A percentile compares a stretch with the other conserved stretches of the same genome.
phyloP scores from a whole-genome alignment of 257 asterid species.

The Jasminum sambac region DNA sequence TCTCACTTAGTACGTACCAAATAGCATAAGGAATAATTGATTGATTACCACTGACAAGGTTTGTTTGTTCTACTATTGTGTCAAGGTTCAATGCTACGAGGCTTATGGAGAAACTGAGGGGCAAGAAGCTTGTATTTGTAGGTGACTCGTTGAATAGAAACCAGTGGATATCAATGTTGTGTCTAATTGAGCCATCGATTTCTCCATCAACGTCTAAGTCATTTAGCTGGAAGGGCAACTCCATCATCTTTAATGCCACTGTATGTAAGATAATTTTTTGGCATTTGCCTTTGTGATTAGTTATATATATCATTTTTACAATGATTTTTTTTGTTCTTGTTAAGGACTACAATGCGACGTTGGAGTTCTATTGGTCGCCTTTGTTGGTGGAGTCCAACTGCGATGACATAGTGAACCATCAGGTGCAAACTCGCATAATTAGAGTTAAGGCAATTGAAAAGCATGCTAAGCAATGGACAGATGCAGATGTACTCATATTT shows the following conservation, averaged over 20 bases:
- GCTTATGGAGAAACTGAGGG: conserved; percentile 34
- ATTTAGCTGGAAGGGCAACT: not conserved
- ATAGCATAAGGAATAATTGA: not conserved
- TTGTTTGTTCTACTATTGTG: not conserved
- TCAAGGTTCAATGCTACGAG: conserved; percentile 40
- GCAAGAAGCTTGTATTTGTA: conserved; percentile 42
- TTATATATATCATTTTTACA: too few relatives aligned
- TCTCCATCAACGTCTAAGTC: conserved; percentile 18
- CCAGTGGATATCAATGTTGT: conserved; percentile 44
- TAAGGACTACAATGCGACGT: conserved; percentile 49
- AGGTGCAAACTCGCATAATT: conserved; percentile 28
- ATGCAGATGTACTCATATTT: conserved; percentile 50
- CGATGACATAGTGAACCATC: conserved; percentile 41
- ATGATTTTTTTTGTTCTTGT: not conserved
- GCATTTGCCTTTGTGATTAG: too few relatives aligned
- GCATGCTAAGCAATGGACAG: conserved; percentile 50
- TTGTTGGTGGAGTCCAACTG: conserved; percentile 50
- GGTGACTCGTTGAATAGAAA: conserved; percentile 49
- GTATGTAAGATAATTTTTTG: conserved; percentile 22
- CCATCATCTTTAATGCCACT: conserved; percentile 24
- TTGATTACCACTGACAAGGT: not conserved
- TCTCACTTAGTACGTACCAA: not conserved
- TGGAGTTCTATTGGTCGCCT: conserved; percentile 55
- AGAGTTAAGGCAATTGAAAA: conserved; percentile 46
- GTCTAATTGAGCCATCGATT: conserved; percentile 36